Conservation (phyloP, 352 stramenopile species). For the Thraustochytrium striatum region DNA sequence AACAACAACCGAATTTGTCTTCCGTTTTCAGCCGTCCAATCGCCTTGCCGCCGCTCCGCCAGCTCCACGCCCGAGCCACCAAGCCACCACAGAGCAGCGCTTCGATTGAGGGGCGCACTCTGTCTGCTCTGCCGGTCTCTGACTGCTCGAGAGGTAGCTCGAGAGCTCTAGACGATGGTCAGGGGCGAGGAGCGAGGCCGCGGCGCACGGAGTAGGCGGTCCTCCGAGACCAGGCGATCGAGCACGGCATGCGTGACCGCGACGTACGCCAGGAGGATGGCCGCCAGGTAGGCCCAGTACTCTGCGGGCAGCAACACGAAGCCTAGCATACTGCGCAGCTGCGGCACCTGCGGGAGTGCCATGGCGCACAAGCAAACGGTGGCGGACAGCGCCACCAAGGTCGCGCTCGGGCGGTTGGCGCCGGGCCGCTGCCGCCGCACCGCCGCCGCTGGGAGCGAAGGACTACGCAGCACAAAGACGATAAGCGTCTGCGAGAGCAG, state of each 20-base stretch:
- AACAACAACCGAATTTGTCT: no score
- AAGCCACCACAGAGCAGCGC: no score
- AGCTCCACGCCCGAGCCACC: no score
- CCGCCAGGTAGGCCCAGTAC: slow-evolving; percentile 19
- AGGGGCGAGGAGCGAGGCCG: background rate
- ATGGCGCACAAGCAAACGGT: background rate
- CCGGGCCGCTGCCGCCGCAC: background rate
- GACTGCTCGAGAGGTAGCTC: no score
- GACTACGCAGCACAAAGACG: slow-evolving; percentile 37
- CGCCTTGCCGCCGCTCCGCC: no score
- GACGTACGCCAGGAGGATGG: slow-evolving; percentile 2
- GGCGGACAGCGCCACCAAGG: slow-evolving; percentile 1
- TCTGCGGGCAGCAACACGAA: background rate
- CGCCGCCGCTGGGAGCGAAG: no score
- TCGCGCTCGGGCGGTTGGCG: background rate
- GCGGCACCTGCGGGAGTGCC: background rate
- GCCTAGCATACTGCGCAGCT: background rate
- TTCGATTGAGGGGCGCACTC: no score
- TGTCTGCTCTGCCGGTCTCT: no score
- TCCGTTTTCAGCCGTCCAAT: no score
- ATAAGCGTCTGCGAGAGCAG: slow-evolving; percentile 32
- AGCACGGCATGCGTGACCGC: background rate
- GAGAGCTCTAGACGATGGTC: background rate
- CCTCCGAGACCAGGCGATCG: slow-evolving; percentile 1
- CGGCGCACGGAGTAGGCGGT: background rate